A percentile compares a stretch with the other conserved stretches of the same genome.
phyloP scores from a whole-genome alignment of 75 land plant genomes.

The Cryptomeria japonica region DNA sequence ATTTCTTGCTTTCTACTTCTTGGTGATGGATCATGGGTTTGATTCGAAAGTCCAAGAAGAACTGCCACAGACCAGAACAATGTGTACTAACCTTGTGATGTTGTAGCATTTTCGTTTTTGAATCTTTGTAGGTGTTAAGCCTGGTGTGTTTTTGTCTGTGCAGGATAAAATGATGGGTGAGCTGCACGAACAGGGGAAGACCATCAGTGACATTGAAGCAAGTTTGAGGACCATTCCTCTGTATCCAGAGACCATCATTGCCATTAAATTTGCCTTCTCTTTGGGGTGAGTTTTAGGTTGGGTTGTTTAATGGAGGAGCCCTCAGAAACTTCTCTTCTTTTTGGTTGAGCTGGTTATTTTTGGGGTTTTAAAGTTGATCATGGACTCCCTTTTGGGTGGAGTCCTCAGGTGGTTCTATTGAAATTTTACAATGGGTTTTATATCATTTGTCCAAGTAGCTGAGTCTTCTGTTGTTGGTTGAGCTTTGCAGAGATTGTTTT shows the following conservation, averaged over 20 bases:
- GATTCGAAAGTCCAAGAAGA: no score
- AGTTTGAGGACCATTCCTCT: slow-evolving; percentile 55
- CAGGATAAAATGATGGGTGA: slow-evolving; percentile 88
- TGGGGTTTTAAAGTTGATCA: not conserved
- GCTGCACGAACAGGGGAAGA: slow-evolving; percentile 59
- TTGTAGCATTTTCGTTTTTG: not conserved
- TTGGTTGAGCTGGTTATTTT: not conserved
- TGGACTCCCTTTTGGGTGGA: not conserved
- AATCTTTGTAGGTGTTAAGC: not conserved
- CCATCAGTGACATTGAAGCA: slow-evolving; percentile 57
- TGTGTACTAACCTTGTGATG: not conserved
- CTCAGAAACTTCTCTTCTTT: not conserved
- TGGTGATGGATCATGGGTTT: no score
- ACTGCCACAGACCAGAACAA: no score
- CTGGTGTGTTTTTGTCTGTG: not conserved
- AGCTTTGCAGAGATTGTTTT: not conserved
- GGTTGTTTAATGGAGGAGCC: not conserved
- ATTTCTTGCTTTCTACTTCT: no score
- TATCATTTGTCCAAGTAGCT: no score
- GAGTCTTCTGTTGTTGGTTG: not conserved
- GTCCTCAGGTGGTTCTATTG: not conserved
- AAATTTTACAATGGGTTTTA: not conserved
- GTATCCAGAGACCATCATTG: slow-evolving; percentile 48
- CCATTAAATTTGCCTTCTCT: slow-evolving; percentile 65
- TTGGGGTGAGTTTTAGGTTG: slow-evolving; percentile 44